These are phyloP conservation scores for Boletus sensibilis DNA, from an alignment of 768 basidiomycete genomes.

Conservation along the genomic window DNA sequence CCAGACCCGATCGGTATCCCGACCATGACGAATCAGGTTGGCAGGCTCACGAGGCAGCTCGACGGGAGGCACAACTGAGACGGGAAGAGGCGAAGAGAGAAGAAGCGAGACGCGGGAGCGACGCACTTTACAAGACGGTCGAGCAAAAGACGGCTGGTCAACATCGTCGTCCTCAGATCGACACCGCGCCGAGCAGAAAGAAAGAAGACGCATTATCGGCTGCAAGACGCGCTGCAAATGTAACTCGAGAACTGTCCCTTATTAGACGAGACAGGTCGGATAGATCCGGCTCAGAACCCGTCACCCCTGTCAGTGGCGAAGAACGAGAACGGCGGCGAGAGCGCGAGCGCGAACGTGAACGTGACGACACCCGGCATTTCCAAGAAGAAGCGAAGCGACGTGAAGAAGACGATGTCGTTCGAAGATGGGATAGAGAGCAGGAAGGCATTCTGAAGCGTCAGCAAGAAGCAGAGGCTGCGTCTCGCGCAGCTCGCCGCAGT, in stretches of 20 bases:
- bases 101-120: conserved; percentile 33
- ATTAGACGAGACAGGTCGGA: conserved; percentile 24
- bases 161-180: conserved; percentile 27
- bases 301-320: conserved; percentile 29
- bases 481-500: conserved; percentile 42
- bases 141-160: conserved; percentile 18
- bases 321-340: conserved; percentile 27
- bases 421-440: conserved; percentile 50
- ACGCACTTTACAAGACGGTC: conserved; percentile 34
- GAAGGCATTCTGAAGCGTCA: conserved; percentile 58
- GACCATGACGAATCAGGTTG: conserved; percentile 34
- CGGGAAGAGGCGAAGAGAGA: conserved; percentile 38
- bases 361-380: conserved; percentile 36
- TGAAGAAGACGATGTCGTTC: conserved; percentile 47
- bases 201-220: conserved; percentile 31
- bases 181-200: conserved; percentile 29
- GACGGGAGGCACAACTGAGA: conserved; percentile 31
- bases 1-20: conserved; percentile 25
- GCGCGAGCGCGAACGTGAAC: conserved; percentile 18
- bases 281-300: conserved; percentile 24
- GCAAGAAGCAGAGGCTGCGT: conserved; percentile 55
- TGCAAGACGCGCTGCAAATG: conserved; percentile 25
- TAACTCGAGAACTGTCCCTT: conserved; percentile 27
- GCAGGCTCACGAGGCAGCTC: conserved; percentile 32
- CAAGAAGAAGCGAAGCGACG: conserved; percentile 45